Evolutionary conservation across 1,284 basidiomycete genomes (phyloP).

Genomic region (Pulchroboletus neoregius): DNA sequence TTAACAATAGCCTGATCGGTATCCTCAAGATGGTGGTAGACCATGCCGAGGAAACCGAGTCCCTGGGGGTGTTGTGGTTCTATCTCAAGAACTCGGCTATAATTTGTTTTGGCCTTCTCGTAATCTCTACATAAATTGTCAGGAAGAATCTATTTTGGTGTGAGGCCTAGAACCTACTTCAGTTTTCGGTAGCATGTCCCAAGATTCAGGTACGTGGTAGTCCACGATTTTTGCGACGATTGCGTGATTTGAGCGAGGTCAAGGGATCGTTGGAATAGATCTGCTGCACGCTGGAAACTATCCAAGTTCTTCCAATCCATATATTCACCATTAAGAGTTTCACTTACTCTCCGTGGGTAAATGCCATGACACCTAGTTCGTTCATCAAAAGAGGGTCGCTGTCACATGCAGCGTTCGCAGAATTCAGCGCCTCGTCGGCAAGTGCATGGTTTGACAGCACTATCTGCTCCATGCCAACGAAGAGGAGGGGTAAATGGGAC

Average conservation of each 20-base stretch:
- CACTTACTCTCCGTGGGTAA: slow-evolving; percentile 78
- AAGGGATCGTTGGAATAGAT: slow-evolving; percentile 70
- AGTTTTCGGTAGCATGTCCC: slow-evolving; percentile 83
- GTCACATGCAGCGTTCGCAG: slow-evolving; percentile 76
- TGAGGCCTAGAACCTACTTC: slow-evolving; percentile 45
- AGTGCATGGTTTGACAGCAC: slow-evolving; percentile 79
- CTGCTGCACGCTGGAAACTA: slow-evolving; percentile 65
- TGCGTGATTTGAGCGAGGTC: slow-evolving; percentile 77
- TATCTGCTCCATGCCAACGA: slow-evolving; percentile 98
- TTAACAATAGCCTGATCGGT: slow-evolving; percentile 77
- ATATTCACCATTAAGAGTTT: slow-evolving; percentile 4
- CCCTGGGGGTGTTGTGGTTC: slow-evolving; percentile 77
- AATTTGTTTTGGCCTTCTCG: slow-evolving; percentile 66
- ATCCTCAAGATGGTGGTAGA: slow-evolving; percentile 71
- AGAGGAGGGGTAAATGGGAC: slow-evolving; percentile 90
- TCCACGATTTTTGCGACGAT: slow-evolving; percentile 80
- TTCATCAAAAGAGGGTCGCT: slow-evolving; percentile 88
- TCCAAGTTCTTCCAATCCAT: slow-evolving; percentile 6
- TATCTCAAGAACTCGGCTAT: slow-evolving; percentile 74
- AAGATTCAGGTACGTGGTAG: slow-evolving; percentile 84
- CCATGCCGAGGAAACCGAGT: slow-evolving; percentile 80
- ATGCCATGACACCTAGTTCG: slow-evolving; percentile 91
- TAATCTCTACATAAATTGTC: slow-evolving; percentile 47
- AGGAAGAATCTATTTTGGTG: slow-evolving; percentile 1
- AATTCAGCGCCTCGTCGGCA: slow-evolving; percentile 84